Evolutionary conservation across 192 early-diverging fungal genomes (phyloP), one percentile per base, ranked within the genome.

Genomic region (Mortierella alpina): DNA sequence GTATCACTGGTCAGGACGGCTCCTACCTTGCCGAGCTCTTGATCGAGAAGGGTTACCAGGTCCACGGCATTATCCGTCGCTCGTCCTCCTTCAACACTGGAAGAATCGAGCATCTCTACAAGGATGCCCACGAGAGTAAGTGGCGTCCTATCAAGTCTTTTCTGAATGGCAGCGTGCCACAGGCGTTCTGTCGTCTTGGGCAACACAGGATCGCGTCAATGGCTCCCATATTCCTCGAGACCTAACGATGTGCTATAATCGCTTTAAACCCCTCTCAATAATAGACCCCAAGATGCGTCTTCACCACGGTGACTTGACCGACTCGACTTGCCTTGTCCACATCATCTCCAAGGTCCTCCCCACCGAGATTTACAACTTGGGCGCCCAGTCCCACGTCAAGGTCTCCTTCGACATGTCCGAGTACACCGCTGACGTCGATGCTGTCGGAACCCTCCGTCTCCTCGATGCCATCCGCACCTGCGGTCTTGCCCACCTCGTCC

Each of bases 51-150:
- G 92, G 91, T 75, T 94, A 94, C 78, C 87, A 85, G 65, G 93
- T 94, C 52, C 93, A 94, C 63, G 93, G 93, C 54, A 92, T 94
- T 72, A 92, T 94, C 63, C 90, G 93, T 56, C 87, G 93, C 52
- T 94, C 93, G 10, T 94, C 93, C 42, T 94, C 93, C 8, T 94
- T 94, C 86, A 94, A 94, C 73, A 94, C 93, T 50, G 92, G 92
- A 15, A 84, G 93, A 74, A 93, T 94, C 72, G 90, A 91, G 61
- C 92, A 93, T 79, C 85, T 94, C 39, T 94, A 94, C 76, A 88
- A 87, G 71, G 92, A 93, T 81, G 84, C 82, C 65, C 92, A 93
- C 63, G 86, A 86, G 68, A 82, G 89, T 89, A 88, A 82, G 84
- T 71, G 7, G 44, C 46, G 17, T 31, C 31, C 31, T 31, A n/a